Evolutionary conservation across 2,329 filamentous ascomycete genomes (phyloP).

Genomic region (Macrophomina phaseolina): DNA sequence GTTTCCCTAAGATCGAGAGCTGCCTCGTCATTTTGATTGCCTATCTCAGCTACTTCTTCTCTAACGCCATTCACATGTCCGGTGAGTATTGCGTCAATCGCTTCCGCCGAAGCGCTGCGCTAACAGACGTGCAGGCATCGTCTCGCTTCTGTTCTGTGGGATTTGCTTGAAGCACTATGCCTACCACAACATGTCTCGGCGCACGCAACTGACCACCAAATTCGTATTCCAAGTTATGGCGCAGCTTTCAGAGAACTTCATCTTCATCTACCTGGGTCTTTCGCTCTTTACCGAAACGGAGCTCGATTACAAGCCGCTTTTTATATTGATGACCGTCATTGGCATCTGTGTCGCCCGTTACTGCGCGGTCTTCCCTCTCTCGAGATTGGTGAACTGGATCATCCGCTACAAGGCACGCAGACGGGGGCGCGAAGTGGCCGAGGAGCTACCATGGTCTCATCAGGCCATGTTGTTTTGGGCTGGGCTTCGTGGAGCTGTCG

Average conservation of each 20-base stretch:
- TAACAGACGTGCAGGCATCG: slow-evolving; percentile 71
- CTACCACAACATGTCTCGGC: slow-evolving; percentile 99
- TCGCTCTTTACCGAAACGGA: slow-evolving; percentile 91
- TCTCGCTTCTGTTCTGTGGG: slow-evolving; percentile 94
- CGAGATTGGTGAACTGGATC: slow-evolving; percentile 87
- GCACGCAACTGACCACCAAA: slow-evolving; percentile 96
- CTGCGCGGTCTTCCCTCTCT: slow-evolving; percentile 93
- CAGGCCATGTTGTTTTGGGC: slow-evolving; percentile 99
- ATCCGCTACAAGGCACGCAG: slow-evolving; percentile 83
- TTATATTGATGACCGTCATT: slow-evolving; percentile 90
- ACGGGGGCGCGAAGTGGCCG: slow-evolving; percentile 75
- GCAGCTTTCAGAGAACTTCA: slow-evolving; percentile 97
- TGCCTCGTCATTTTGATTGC: slow-evolving; percentile 92
- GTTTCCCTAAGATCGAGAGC: slow-evolving; percentile 95
- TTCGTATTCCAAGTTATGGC: slow-evolving; percentile 95
- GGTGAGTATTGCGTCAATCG: slow-evolving; percentile 62
- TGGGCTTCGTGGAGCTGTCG: slow-evolving; percentile 90
- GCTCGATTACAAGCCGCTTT: slow-evolving; percentile 88
- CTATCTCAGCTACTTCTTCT: slow-evolving; percentile 97
- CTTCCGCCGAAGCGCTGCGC: background rate
- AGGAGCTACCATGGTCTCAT: slow-evolving; percentile 92
- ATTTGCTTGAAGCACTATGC: slow-evolving; percentile 99
- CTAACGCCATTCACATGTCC: slow-evolving; percentile 93
- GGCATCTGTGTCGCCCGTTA: slow-evolving; percentile 93
- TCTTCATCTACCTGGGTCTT: slow-evolving; percentile 97